These are phyloP conservation scores for Aspergillus ostianus DNA, from an alignment of 495 filamentous ascomycete species.

Conservation along the genomic window DNA sequence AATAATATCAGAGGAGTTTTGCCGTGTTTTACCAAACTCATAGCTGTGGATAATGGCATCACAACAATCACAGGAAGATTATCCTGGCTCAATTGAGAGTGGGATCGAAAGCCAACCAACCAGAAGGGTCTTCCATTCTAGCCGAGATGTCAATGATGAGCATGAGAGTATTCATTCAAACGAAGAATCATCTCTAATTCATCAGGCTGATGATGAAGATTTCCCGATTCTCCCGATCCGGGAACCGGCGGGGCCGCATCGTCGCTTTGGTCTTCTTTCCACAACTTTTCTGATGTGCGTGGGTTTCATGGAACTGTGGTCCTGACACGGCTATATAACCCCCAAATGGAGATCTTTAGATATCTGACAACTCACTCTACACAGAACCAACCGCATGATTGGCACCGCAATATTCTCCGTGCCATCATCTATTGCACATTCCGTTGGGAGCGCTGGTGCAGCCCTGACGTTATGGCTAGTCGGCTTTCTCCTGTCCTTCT, in stretches of 20 bases:
- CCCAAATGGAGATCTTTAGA: background rate
- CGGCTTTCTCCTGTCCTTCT: constrained; percentile 56
- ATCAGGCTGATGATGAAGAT: background rate
- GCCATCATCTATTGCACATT: constrained; percentile 58
- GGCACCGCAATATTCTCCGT: constrained; percentile 72
- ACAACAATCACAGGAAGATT: background rate
- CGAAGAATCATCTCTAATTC: background rate
- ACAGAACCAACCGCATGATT: constrained; percentile 60
- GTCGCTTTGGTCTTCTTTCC: background rate
- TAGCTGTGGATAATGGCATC: background rate
- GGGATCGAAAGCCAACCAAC: background rate
- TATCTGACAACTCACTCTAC: constrained; percentile 5
- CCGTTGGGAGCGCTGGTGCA: constrained; percentile 64
- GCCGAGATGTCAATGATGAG: background rate
- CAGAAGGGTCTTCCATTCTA: background rate
- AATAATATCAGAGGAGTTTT: background rate
- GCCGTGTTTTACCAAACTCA: too few species aligned
- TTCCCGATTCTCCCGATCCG: too few species aligned
- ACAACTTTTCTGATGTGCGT: background rate
- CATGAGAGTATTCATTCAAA: background rate
- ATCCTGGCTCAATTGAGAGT: background rate
- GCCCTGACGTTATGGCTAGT: constrained; percentile 60
- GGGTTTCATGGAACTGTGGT: background rate
- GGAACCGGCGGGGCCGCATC: background rate
- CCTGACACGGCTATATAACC: background rate